Base-by-base conservation (phyloP, 164 flowering plant genomes). In the Dillenia suffruticosa region DNA sequence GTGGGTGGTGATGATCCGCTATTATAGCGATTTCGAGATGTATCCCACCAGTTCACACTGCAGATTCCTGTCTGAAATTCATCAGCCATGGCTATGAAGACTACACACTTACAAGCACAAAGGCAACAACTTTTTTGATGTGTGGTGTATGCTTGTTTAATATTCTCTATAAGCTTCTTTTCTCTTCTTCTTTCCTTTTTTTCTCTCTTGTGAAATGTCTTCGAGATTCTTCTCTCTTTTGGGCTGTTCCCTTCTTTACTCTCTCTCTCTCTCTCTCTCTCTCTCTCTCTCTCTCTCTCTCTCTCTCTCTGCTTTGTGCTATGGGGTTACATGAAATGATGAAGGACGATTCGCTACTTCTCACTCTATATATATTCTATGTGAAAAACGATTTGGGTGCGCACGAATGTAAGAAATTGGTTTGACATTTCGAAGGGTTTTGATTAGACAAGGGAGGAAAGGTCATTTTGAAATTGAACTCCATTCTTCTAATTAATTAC, bases 41-140 rank as follows among this genome's bases (percentile, higher is more conserved):
- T 55, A 10, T 83, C 84, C 87, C 84, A 85, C 87, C 86, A 81
- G 74, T 74, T 83, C 17, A 76, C 75, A 53, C 74, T 71, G 55
- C 72, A 63, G 46, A 67, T 66, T 56, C 75, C 55, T 49, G 70
- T 63, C 12, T 79, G 76, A 62, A 69, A 83, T 55, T 83, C 71
- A 9, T 72, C 65, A 45, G 83, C 84, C 89, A 81, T 81, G 75
- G 32, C 63, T 65, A 59, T 5, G 40, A 32, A 4, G 40, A 32
- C 40, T 26, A 32, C 40, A 32, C 40, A 32, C 40, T 5, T 32
- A 4, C 40, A 32, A 32, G 40, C 40, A 32, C 40, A 32, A 32
- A 32, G 40, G 40, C 40, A 32, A 4, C 40, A 32, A 32, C 40
- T 32, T 32, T 32, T 19, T 32, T 32, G 32, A 26, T 26, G 32